These are phyloP conservation scores for Phragmites australis DNA, from an alignment of 176 grass and related monocot species.

Conservation along the genomic window DNA sequence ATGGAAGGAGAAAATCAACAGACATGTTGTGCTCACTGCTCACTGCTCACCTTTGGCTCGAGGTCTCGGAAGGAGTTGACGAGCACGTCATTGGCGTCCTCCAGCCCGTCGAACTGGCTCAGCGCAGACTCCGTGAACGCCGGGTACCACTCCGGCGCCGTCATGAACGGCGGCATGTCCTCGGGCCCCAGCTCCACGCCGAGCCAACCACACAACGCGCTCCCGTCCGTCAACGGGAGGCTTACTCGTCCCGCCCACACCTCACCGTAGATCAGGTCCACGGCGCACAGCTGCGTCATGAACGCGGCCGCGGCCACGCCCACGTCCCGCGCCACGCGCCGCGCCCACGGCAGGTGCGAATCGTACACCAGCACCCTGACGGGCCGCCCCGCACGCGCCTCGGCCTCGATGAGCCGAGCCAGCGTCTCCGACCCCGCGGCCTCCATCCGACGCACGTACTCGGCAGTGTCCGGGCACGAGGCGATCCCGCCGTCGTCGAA, in stretches of 20 bases:
- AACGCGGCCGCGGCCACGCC: too few species aligned
- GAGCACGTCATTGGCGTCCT: neutral
- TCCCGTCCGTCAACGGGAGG: neutral
- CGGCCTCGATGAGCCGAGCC: neutral
- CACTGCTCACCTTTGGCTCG: neutral
- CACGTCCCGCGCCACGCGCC: too few species aligned
- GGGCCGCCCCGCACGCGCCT: neutral
- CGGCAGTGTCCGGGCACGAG: neutral
- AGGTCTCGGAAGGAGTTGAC: conserved; percentile 1
- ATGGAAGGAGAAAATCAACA: too few species aligned
- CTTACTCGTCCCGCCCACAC: too few species aligned
- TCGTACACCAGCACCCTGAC: too few species aligned
- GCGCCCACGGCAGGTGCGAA: too few species aligned
- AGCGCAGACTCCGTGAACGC: neutral
- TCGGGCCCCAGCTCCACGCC: too few species aligned
- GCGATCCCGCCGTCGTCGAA: conserved; percentile 13
- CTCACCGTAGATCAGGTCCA: too few species aligned
- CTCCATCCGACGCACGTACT: neutral
- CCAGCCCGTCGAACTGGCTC: neutral
- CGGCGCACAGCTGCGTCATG: too few species aligned
- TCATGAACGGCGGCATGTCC: too few species aligned
- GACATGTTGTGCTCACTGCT: too few species aligned
- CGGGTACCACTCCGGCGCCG: neutral
- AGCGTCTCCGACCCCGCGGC: neutral
- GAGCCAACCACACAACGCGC: neutral